phyloP scores from a whole-genome alignment of 768 basidiomycete species.

The Mycena rebaudengoi region DNA sequence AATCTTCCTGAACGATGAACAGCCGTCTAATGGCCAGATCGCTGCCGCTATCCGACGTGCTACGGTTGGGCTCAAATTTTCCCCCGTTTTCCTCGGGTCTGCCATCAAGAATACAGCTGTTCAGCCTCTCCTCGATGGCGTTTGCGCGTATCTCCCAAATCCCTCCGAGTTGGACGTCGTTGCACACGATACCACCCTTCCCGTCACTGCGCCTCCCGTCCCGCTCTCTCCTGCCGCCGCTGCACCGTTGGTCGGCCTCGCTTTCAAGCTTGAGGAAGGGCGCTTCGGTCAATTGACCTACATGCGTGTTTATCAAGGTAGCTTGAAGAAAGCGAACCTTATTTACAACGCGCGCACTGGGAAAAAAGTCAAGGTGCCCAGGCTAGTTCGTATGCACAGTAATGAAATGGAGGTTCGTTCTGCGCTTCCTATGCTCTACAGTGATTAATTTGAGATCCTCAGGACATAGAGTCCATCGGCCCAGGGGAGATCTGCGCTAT shows the following conservation, averaged over 20 bases:
- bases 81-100: conserved; percentile 96
- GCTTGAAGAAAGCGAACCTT: conserved; percentile 81
- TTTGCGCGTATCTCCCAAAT: conserved; percentile 93
- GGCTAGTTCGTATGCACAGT: conserved; percentile 96
- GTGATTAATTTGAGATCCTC: neutral
- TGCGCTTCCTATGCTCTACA: neutral
- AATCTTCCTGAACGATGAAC: conserved; percentile 85
- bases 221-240: conserved; percentile 83
- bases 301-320: conserved; percentile 97
- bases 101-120: conserved; percentile 98
- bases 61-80: conserved; percentile 89
- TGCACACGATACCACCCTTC: conserved; percentile 84
- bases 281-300: conserved; percentile 97
- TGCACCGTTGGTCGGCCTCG: conserved; percentile 90
- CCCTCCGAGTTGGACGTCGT: conserved; percentile 81
- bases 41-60: conserved; percentile 88
- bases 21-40: conserved; percentile 77
- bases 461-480: conserved; percentile 93
- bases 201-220: conserved; percentile 71
- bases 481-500: conserved; percentile 99
- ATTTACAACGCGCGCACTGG: conserved; percentile 95
- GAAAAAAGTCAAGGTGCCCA: conserved; percentile 96
- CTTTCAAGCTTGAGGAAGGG: conserved; percentile 99
- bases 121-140: conserved; percentile 92
- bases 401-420: conserved; percentile 94